Base-by-base conservation (phyloP, 2,329 filamentous ascomycete genomes). In the Metarhizium album region DNA sequence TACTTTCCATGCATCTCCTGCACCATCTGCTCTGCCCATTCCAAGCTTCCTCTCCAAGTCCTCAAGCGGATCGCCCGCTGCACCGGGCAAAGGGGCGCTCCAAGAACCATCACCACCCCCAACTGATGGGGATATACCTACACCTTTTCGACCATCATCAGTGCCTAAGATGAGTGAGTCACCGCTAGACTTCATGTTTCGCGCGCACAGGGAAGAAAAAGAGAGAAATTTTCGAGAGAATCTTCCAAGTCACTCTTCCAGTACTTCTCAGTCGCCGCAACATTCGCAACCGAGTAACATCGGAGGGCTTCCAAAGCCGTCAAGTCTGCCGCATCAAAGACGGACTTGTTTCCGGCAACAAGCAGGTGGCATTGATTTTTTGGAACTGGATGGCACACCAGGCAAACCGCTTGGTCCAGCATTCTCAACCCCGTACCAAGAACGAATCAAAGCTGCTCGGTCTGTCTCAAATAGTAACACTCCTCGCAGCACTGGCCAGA, bases 1-100 rank as follows among this genome's bases (percentile, higher is more conserved):
- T 33, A 94, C 90, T 4, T 98, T 97, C 66, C 90, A 96, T 67
- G 87, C 90, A 40, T 97, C 93, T 8, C 93, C 93, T 20, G 91
- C 90, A 2, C 86, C 93, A 0, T 94, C 90, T 8, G 83, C 89
- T 23, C 74, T 98, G 31, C 93, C 93, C 0, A 86, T 96, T 52
- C 93, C 93, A 11, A 94, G 86, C 62, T 95, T 96, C 66, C 80
- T 74, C 33, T 84, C 86, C 27, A 90, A 86, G 60, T 83, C 87
- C 0, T 75, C 87, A 13, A 83, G 83, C 3, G 83, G 86, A 52
- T 83, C 83, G 3, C 80, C 76, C 5, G 54, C 55, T 45, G 46
- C 57, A 40, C 58, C 46, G 60, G 67, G 53, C 58, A 76, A 55
- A 67, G 57, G 57, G 18, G 52, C 57, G 46, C 54, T 63, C 51